Percentiles rank a stretch among this genome's conserved stretches.
Evolutionary conservation across 1,139 yeast species (phyloP).

Genomic region (Torulaspora pretoriensis): DNA sequence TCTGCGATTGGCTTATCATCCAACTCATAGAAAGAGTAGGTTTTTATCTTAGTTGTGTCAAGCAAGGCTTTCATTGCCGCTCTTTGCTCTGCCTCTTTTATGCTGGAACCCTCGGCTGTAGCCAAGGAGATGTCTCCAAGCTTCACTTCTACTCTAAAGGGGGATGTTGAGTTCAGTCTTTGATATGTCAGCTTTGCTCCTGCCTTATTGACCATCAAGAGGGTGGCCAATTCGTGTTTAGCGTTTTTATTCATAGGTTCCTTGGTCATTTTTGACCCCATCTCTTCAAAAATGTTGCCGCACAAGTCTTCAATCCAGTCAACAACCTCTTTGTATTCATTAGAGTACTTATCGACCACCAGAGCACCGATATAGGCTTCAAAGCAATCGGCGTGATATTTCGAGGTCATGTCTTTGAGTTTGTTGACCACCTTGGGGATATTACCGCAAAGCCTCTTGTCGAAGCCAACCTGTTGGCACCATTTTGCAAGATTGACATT

Average conservation of each 20-base stretch:
- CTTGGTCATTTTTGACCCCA: conserved; percentile 14
- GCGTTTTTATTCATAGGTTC: conserved; percentile 26
- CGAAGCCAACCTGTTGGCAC: conserved; percentile 63
- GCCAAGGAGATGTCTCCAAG: conserved; percentile 59
- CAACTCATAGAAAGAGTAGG: conserved; percentile 38
- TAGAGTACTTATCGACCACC: conserved; percentile 21
- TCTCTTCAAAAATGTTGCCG: conserved; percentile 12
- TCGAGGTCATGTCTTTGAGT: conserved; percentile 21
- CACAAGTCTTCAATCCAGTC: conserved; percentile 21
- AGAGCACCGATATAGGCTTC: conserved; percentile 28
- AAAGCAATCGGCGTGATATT: conserved; percentile 23
- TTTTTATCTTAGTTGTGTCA: conserved; percentile 52
- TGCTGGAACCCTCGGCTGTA: conserved; percentile 51
- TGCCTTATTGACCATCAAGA: conserved; percentile 53
- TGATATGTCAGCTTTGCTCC: conserved; percentile 26
- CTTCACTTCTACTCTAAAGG: conserved; percentile 55
- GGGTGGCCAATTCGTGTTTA: conserved; percentile 65
- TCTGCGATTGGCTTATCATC: neutral
- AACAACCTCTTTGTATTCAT: conserved; percentile 19
- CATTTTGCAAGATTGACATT: conserved; percentile 66
- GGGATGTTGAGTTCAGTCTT: conserved; percentile 47
- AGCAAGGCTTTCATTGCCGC: conserved; percentile 65
- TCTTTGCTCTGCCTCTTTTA: conserved; percentile 60
- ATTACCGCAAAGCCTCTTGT: conserved; percentile 47
- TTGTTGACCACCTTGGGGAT: conserved; percentile 27